Percentiles rank a stretch among this genome's conserved stretches.
Conservation (phyloP, 176 grass and related monocot genomes). For the Poa annua region DNA sequence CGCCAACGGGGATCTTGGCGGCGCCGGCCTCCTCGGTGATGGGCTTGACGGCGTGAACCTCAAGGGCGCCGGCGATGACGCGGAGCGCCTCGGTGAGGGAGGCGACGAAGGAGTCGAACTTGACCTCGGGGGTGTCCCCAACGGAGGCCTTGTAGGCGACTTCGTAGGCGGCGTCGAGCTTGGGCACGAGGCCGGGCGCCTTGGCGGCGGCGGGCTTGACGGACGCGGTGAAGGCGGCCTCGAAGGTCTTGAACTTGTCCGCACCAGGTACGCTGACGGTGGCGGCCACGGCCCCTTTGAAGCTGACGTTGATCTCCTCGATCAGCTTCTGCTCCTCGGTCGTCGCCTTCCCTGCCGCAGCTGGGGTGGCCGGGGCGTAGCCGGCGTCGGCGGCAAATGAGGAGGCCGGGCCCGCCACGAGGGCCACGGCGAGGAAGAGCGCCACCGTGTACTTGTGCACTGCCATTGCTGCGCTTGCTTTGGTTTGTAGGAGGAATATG, state of each 20-base stretch:
- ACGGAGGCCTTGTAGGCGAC: background rate
- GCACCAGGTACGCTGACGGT: background rate
- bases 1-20: background rate
- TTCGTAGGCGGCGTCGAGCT: background rate
- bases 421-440: background rate
- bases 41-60: slow-evolving; percentile 28
- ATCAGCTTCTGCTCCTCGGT: slow-evolving; percentile 2
- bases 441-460: slow-evolving; percentile 13
- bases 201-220: background rate
- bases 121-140: slow-evolving; percentile 11
- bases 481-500: background rate
- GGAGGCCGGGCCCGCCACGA: slow-evolving; percentile 5
- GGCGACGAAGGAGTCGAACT: slow-evolving; percentile 10
- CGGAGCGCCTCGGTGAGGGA: slow-evolving; percentile 11
- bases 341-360: background rate
- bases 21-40: background rate
- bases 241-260: background rate
- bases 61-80: slow-evolving; percentile 9
- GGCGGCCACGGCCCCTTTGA: background rate
- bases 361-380: background rate
- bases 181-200: background rate
- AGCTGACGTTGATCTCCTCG: background rate
- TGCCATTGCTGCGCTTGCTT: background rate
- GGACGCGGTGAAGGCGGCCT: background rate
- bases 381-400: background rate